Conservation (phyloP, 2,329 filamentous ascomycete species). For the Phoma sp. region DNA sequence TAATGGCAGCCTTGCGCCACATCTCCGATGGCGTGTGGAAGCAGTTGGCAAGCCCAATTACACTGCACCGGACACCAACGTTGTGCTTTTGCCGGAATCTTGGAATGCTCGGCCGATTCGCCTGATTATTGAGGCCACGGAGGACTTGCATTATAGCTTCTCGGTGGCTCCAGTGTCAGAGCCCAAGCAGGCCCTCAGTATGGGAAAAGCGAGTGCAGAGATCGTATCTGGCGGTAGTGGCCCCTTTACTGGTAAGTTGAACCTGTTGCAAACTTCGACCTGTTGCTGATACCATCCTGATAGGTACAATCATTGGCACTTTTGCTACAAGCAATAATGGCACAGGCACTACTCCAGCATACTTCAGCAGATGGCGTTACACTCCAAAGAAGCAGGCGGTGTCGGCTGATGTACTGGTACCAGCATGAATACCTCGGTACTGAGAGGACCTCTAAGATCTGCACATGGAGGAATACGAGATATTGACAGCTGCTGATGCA, state of each 20-base stretch:
- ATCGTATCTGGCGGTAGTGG: constrained; percentile 20
- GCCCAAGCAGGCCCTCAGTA: neutral
- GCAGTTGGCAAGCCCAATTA: constrained; percentile 39
- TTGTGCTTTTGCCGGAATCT: neutral
- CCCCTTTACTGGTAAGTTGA: constrained; percentile 1
- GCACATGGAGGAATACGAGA: neutral
- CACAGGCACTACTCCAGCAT: constrained; percentile 53
- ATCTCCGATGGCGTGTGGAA: constrained; percentile 54
- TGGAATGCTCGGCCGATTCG: neutral
- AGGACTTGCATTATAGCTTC: neutral
- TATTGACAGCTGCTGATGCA: neutral
- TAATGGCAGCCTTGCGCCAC: constrained; percentile 40
- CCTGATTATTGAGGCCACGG: neutral
- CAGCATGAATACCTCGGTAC: neutral
- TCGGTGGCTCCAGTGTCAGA: neutral
- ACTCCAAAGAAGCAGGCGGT: constrained; percentile 10
- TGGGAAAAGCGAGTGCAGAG: constrained; percentile 26
- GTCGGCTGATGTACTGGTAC: neutral
- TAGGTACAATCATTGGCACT: constrained; percentile 59
- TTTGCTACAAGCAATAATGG: constrained; percentile 63
- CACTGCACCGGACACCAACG: constrained; percentile 48
- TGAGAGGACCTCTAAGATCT: neutral
- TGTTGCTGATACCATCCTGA: constrained; percentile 11
- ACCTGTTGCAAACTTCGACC: neutral
- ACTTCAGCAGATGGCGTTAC: constrained; percentile 59